Evolutionary conservation across 768 basidiomycete species (phyloP).

Genomic region (Tylopilus sp.): DNA sequence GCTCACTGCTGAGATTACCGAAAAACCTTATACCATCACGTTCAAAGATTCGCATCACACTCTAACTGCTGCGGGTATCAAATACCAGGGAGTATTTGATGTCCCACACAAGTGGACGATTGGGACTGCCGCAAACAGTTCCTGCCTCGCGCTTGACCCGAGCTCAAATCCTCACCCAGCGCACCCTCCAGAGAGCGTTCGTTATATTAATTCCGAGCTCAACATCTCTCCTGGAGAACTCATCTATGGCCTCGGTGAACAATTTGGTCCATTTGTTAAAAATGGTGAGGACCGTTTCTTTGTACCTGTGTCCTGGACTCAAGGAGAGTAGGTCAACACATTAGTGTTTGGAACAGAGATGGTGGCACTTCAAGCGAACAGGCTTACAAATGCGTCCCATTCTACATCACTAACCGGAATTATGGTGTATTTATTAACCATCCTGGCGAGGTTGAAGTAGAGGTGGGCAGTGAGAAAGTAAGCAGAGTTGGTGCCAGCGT

Average conservation of each 20-base stretch:
- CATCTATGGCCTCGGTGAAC: slow-evolving; percentile 73
- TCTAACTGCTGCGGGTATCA: slow-evolving; percentile 41
- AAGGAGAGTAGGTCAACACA: slow-evolving; percentile 43
- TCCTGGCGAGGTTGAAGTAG: slow-evolving; percentile 72
- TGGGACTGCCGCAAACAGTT: slow-evolving; percentile 49
- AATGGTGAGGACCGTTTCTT: slow-evolving; percentile 49
- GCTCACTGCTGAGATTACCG: slow-evolving; percentile 49
- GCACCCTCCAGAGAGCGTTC: slow-evolving; percentile 38
- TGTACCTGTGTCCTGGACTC: slow-evolving; percentile 15
- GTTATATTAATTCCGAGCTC: slow-evolving; percentile 56
- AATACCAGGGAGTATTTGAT: slow-evolving; percentile 54
- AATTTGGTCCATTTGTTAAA: slow-evolving; percentile 73
- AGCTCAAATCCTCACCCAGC: slow-evolving; percentile 54
- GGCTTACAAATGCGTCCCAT: slow-evolving; percentile 65
- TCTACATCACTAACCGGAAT: slow-evolving; percentile 65
- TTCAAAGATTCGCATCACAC: slow-evolving; percentile 44
- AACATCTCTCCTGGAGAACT: slow-evolving; percentile 67
- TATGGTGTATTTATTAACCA: slow-evolving; percentile 79
- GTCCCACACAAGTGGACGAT: slow-evolving; percentile 54
- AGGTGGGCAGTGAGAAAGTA: slow-evolving; percentile 66
- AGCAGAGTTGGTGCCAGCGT: slow-evolving; percentile 62
- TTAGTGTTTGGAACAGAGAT: slow-evolving; percentile 72
- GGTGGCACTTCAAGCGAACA: slow-evolving; percentile 71
- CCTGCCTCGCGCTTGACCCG: slow-evolving; percentile 54
- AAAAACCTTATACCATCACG: slow-evolving; percentile 59